These are phyloP conservation scores for Fusarium dlaminii DNA, from an alignment of 2,329 filamentous ascomycete species.

Conservation along the genomic window DNA sequence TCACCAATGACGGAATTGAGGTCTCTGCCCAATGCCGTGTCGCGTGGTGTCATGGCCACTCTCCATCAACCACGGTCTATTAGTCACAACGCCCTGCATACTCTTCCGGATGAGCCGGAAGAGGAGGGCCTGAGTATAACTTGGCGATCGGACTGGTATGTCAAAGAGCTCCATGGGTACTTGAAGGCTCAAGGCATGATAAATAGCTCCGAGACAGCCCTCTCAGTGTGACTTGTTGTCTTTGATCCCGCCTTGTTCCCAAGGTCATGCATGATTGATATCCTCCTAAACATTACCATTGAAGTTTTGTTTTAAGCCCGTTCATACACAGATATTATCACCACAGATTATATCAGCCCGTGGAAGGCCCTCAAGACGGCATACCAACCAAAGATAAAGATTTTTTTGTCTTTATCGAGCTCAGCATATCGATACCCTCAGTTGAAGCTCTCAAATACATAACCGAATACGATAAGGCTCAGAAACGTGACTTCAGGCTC, in stretches of 20 bases:
- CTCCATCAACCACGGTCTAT: conserved; percentile 30
- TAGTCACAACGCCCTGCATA: conserved; percentile 35
- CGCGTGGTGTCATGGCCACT: conserved; percentile 32
- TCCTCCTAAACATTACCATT: background rate
- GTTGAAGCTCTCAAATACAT: background rate
- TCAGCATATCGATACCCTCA: background rate
- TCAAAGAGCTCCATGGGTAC: conserved; percentile 1
- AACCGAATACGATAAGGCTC: conserved; percentile 1
- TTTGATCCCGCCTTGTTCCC: background rate
- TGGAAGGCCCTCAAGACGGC: background rate
- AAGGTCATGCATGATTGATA: background rate
- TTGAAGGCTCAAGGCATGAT: conserved; percentile 26
- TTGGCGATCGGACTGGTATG: conserved; percentile 15
- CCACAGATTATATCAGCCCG: background rate
- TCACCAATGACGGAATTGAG: conserved; percentile 17
- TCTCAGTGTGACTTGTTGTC: background rate
- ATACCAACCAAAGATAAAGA: background rate
- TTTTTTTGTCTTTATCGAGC: background rate
- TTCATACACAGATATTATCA: background rate
- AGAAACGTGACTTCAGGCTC: conserved; percentile 15
- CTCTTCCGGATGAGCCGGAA: conserved; percentile 37
- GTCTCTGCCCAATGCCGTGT: conserved; percentile 28
- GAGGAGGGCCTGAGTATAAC: conserved; percentile 9
- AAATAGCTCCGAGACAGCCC: conserved; percentile 26
- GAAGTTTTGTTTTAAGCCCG: background rate